phyloP scores from a whole-genome alignment of 495 filamentous ascomycete species.

The Penicillium silybi region DNA sequence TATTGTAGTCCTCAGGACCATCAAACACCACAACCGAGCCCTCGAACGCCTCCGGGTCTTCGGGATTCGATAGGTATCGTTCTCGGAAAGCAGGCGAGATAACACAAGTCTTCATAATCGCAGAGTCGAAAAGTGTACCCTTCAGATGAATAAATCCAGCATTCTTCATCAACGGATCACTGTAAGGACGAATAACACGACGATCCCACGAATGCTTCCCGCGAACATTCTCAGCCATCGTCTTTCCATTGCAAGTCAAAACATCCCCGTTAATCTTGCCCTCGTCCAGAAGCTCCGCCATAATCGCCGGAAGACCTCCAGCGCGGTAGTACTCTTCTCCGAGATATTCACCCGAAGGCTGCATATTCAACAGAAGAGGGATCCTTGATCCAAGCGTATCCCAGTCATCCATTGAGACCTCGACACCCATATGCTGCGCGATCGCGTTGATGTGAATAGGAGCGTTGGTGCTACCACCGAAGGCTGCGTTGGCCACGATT shows the following conservation, averaged over 20 bases:
- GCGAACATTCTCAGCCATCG: conserved; percentile 38
- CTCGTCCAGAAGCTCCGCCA: conserved; percentile 49
- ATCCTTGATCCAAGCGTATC: conserved; percentile 46
- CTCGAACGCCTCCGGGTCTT: conserved; percentile 52
- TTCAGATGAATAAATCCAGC: conserved; percentile 50
- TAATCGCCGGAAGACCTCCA: conserved; percentile 51
- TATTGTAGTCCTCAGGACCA: conserved; percentile 50
- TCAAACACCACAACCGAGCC: conserved; percentile 50
- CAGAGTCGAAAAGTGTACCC: conserved; percentile 50
- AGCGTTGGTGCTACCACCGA: conserved; percentile 55
- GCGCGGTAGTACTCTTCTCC: conserved; percentile 53
- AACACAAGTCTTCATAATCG: conserved; percentile 56
- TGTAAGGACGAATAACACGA: conserved; percentile 40
- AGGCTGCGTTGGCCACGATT: conserved; percentile 50
- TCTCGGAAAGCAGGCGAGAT: conserved; percentile 47
- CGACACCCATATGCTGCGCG: conserved; percentile 50
- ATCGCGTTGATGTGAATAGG: conserved; percentile 55
- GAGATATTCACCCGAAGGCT: conserved; percentile 49
- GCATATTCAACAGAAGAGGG: conserved; percentile 52
- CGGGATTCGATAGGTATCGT: conserved; percentile 45
- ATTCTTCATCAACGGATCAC: conserved; percentile 43
- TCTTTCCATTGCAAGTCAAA: conserved; percentile 43
- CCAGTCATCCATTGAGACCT: conserved; percentile 51
- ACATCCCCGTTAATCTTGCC: conserved; percentile 37
- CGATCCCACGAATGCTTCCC: conserved; percentile 44